Conservation (phyloP, 2,329 filamentous ascomycete genomes). For the Hypoxylon sp. region DNA sequence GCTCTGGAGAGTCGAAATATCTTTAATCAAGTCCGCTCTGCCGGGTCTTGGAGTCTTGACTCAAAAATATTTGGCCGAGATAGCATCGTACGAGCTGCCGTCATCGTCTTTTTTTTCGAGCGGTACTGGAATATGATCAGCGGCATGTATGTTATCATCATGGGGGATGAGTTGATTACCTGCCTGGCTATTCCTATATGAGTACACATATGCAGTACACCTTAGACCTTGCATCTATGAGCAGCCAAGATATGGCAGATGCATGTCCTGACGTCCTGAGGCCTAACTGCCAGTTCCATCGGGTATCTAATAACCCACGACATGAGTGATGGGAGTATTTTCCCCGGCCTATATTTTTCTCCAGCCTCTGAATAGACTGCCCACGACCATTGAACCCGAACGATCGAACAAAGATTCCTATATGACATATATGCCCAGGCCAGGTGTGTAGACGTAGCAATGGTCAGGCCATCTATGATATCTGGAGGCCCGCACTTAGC, state of each 20-base stretch:
- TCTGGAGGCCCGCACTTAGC: neutral
- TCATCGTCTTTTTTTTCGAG: slow-evolving; percentile 5
- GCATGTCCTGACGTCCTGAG: too few relatives aligned
- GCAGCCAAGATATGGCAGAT: too few relatives aligned
- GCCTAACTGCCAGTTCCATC: neutral
- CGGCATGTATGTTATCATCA: neutral
- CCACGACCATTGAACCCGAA: too few relatives aligned
- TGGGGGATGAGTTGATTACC: neutral
- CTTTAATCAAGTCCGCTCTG: neutral
- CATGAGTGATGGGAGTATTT: too few relatives aligned
- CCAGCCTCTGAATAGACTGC: neutral
- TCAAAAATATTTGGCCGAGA: slow-evolving; percentile 1
- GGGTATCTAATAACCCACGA: neutral
- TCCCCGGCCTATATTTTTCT: too few relatives aligned
- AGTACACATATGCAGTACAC: neutral
- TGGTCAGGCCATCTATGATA: neutral
- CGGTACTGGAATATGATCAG: slow-evolving; percentile 14
- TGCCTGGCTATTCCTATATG: neutral
- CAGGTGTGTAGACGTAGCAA: too few relatives aligned
- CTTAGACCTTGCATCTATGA: too few relatives aligned
- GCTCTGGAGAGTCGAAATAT: slow-evolving; percentile 4
- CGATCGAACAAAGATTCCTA: too few relatives aligned
- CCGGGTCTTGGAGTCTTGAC: slow-evolving; percentile 12
- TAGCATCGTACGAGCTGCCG: slow-evolving; percentile 23
- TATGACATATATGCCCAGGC: too few relatives aligned